Conservation (phyloP, 257 asterid species). For the Solanum corneliomulleri region DNA sequence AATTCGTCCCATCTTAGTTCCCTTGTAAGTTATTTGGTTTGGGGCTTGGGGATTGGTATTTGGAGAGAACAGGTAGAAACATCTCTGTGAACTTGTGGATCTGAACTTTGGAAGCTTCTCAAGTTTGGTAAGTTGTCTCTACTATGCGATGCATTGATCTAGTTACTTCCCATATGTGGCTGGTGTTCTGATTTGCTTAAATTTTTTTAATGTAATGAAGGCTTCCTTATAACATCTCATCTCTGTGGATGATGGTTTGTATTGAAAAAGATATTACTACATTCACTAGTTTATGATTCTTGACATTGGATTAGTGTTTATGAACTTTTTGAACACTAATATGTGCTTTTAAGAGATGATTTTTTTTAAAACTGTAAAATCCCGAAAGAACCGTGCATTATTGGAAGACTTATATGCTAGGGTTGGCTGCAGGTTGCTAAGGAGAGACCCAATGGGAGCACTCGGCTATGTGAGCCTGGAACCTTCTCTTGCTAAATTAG, state of each 20-base stretch:
- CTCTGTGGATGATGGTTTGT: neutral
- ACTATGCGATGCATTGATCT: neutral
- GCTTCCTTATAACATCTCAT: neutral
- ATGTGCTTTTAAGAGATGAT: neutral
- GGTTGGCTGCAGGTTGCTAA: constrained; percentile 59
- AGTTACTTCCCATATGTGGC: neutral
- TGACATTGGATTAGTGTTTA: neutral
- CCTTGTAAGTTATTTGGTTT: neutral
- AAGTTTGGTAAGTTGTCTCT: neutral
- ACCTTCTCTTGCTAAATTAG: constrained; percentile 29
- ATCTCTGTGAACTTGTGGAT: neutral
- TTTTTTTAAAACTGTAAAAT: neutral
- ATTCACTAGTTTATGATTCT: neutral
- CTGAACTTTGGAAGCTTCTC: neutral
- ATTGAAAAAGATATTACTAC: neutral
- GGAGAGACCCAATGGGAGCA: constrained; percentile 98
- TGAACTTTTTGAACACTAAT: neutral
- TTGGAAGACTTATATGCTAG: neutral
- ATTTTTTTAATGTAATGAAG: neutral
- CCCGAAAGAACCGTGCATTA: neutral
- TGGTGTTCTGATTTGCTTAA: neutral
- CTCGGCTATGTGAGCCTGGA: constrained; percentile 66
- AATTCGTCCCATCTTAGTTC: neutral
- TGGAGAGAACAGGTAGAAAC: neutral
- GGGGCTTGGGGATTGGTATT: neutral